Conservation (phyloP, 495 filamentous ascomycete species). For the Chaetomium cochliodes region DNA sequence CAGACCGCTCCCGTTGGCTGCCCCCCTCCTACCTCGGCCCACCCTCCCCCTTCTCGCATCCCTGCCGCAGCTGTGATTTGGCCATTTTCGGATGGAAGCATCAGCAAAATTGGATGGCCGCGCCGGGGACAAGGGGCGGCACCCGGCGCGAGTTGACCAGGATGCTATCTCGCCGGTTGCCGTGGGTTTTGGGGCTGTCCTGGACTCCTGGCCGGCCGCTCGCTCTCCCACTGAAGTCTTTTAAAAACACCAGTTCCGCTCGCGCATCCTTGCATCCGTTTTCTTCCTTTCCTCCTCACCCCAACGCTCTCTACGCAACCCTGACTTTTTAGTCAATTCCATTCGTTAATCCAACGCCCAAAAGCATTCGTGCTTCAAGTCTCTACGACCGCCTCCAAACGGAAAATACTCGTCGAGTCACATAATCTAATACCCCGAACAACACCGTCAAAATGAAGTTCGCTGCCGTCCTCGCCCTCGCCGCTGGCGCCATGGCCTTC, state of each 20-base stretch:
- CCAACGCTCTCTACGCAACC: conserved; percentile 48
- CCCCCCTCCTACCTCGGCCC: conserved; percentile 7
- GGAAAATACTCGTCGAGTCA: conserved; percentile 41
- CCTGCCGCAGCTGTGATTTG: conserved; percentile 17
- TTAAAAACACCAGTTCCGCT: conserved; percentile 39
- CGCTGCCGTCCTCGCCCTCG: conserved; percentile 59
- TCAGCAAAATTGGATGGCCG: conserved; percentile 19
- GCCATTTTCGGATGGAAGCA: conserved; percentile 21
- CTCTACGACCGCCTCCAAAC: conserved; percentile 21
- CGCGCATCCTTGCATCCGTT: conserved; percentile 33
- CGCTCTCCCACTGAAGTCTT: background rate
- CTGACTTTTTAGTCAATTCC: conserved; percentile 61
- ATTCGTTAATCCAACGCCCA: conserved; percentile 47
- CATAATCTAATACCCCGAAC: conserved; percentile 45
- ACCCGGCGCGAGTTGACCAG: background rate
- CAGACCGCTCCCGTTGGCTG: conserved; percentile 23
- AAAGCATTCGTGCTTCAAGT: conserved; percentile 12
- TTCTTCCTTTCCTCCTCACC: conserved; percentile 42
- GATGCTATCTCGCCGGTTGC: conserved; percentile 11
- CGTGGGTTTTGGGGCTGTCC: background rate
- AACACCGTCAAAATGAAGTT: conserved; percentile 83
- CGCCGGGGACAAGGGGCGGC: background rate
- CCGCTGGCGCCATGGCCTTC: conserved; percentile 58
- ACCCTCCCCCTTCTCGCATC: conserved; percentile 22
- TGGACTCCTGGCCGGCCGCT: no score